Base-by-base conservation (phyloP, 345 rosid species). In the Raphanus sativus region DNA sequence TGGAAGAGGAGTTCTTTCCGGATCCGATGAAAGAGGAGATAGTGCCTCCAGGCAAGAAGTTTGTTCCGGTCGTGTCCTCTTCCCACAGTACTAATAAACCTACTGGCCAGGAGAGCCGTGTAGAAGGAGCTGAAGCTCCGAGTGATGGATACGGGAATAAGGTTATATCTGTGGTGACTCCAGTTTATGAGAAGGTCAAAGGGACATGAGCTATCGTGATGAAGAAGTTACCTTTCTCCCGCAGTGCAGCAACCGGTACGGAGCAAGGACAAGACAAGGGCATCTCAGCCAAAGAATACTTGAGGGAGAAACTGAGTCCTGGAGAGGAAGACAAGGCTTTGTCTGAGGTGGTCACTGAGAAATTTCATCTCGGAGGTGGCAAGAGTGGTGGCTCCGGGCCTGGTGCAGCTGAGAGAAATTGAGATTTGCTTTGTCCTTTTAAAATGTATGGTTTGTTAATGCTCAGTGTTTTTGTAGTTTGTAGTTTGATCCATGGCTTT, bases 281-380 rank as follows among this genome's bases (percentile, higher is more conserved):
- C 33, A 84, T 80, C 5, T 83, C 97, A 0, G 73, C 86, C 62
- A 90, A 58, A 79, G 84, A 79, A 11, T 90, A 86, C 28, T 5
- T 87, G 1, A 77, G 77, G 2, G 93, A 90, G 78, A 94, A 90
- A 71, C 21, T 94, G 54, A 89, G 62, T 86, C 94, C 97, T 0
- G 87, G 94, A 8, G 98, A 90, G 48, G 98, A 84, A 77, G 94
- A 91, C 45, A 87, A 58, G 80, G 93, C 91, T 0, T 80, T 91
- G 11, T 82, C 92, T 1, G 88, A 90, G 58, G 80, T 88, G 52
- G 90, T 91, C 24, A 34, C 86, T 0, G 87, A 84, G 65, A 80
- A 86, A 28, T 75, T 87, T 77, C 84, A 77, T 8, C 78, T 54
- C 4, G 73, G 63, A 75, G 76, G 28, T 24, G 70, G 3, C 7